Percentiles rank a stretch among this genome's conserved stretches.
These are phyloP conservation scores for Pyrus pyrifolia DNA, from an alignment of 306 rosid species.

Conservation along the genomic window DNA sequence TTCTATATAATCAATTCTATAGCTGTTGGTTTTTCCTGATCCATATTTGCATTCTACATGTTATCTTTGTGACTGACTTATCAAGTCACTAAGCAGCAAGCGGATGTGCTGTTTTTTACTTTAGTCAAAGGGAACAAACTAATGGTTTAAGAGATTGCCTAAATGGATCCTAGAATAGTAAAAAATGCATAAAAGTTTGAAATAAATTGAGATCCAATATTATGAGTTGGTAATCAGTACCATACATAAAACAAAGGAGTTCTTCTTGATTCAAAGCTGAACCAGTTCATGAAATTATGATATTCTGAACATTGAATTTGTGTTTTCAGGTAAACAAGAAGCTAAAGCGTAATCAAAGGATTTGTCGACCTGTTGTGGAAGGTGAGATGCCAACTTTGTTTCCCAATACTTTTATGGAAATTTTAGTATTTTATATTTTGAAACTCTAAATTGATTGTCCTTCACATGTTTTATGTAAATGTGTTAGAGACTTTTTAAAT, in stretches of 20 bases:
- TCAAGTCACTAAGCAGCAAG: not conserved
- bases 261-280: not conserved
- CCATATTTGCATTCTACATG: not conserved
- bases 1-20: not conserved
- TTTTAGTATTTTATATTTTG: not conserved
- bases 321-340: constrained; percentile 65
- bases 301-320: not conserved
- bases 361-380: constrained; percentile 83
- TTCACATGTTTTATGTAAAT: constrained; percentile 2
- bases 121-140: too few species aligned
- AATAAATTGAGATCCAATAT: not conserved
- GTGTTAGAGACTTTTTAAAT: too few species aligned
- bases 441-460: not conserved
- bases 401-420: not conserved
- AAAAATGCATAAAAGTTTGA: not conserved
- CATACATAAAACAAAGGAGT: not conserved
- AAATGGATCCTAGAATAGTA: not conserved
- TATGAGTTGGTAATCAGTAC: not conserved
- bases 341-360: constrained; percentile 75
- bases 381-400: constrained; percentile 37
- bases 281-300: not conserved
- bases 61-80: not conserved
- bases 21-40: not conserved
- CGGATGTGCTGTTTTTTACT: too few species aligned
- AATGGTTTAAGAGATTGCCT: not conserved